A percentile compares a stretch with the other conserved stretches of the same genome.
phyloP scores from a whole-genome alignment of 2,329 filamentous ascomycete species.

The Penicillium sclerotigenum region DNA sequence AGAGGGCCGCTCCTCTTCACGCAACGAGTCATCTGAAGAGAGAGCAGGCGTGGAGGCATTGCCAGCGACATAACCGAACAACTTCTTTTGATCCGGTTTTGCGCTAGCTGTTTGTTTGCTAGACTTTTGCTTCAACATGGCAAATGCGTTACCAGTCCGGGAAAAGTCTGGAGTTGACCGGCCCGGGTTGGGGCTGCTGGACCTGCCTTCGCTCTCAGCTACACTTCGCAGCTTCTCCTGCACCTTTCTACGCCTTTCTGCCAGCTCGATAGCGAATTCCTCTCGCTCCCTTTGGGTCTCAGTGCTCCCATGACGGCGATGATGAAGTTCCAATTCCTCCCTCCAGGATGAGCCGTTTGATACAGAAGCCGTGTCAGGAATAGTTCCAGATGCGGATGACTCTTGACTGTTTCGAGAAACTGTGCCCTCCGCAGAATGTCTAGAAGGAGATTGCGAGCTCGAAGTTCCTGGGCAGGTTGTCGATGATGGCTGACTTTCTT shows the following conservation, averaged over 20 bases:
- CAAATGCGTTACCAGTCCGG: slow-evolving; percentile 42
- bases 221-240: slow-evolving; percentile 48
- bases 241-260: slow-evolving; percentile 47
- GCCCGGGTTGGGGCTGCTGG: slow-evolving; percentile 42
- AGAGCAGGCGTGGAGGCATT: slow-evolving; percentile 39
- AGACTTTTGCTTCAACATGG: slow-evolving; percentile 44
- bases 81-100: slow-evolving; percentile 38
- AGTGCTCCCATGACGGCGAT: slow-evolving; percentile 45
- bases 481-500: not conserved
- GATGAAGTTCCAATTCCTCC: slow-evolving; percentile 45
- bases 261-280: slow-evolving; percentile 49
- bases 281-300: slow-evolving; percentile 50
- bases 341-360: slow-evolving; percentile 43
- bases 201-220: slow-evolving; percentile 43
- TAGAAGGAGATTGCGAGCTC: slow-evolving; percentile 11
- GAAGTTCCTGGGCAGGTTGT: slow-evolving; percentile 1
- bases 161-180: slow-evolving; percentile 34
- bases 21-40: slow-evolving; percentile 34
- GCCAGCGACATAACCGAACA: slow-evolving; percentile 41
- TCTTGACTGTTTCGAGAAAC: slow-evolving; percentile 15
- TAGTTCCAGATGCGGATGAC: slow-evolving; percentile 10
- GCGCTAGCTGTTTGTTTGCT: slow-evolving; percentile 32
- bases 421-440: slow-evolving; percentile 10
- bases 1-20: slow-evolving; percentile 35
- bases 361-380: not conserved